phyloP scores from a whole-genome alignment of 2,329 filamentous ascomycete species.

The Pseudocercospora fuligena region DNA sequence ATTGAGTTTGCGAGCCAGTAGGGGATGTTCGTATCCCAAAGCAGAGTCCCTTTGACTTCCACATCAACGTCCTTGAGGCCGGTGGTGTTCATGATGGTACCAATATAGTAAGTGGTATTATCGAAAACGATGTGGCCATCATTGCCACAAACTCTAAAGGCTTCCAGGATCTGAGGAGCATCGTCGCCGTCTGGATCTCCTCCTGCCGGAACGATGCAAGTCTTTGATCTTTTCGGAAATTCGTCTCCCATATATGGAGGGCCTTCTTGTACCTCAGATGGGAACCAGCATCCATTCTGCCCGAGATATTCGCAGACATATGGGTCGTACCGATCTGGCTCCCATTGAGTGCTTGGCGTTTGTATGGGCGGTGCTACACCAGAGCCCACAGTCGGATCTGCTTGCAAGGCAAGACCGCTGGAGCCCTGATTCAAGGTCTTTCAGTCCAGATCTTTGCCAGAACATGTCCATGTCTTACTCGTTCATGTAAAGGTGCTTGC shows the following conservation, averaged over 20 bases:
- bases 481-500: background rate
- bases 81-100: slow-evolving; percentile 56
- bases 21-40: slow-evolving; percentile 49
- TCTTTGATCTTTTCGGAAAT: slow-evolving; percentile 11
- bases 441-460: background rate
- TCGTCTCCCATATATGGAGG: slow-evolving; percentile 25
- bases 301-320: slow-evolving; percentile 36
- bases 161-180: slow-evolving; percentile 56
- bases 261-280: slow-evolving; percentile 28
- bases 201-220: slow-evolving; percentile 28
- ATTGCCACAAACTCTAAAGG: slow-evolving; percentile 55
- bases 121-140: slow-evolving; percentile 36
- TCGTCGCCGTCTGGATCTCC: slow-evolving; percentile 47
- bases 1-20: slow-evolving; percentile 60
- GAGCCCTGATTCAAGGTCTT: background rate
- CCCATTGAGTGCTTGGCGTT: slow-evolving; percentile 5
- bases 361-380: background rate
- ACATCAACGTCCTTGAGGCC: slow-evolving; percentile 54
- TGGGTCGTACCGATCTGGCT: slow-evolving; percentile 31
- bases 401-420: background rate
- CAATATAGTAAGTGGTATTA: slow-evolving; percentile 38
- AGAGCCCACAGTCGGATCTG: background rate
- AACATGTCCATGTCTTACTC: background rate
- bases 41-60: slow-evolving; percentile 54
- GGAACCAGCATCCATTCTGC: slow-evolving; percentile 34